Base-by-base conservation (phyloP, 768 basidiomycete species). In the Coprinellus micaceus region DNA sequence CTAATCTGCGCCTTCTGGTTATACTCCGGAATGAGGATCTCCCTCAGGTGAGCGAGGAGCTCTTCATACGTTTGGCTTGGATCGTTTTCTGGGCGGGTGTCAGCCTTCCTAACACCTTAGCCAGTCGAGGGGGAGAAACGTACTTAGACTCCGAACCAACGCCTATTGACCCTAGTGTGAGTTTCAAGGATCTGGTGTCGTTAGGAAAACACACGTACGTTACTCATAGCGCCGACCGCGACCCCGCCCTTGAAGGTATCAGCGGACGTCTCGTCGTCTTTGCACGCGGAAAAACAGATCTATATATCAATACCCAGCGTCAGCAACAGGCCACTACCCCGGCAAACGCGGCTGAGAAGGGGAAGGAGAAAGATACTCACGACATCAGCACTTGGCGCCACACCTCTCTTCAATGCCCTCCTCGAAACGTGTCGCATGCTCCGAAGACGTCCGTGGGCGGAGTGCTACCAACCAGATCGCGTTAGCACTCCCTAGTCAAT, bases 171-270 rank as follows among this genome's bases (percentile, higher is more conserved):
- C 4, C 24, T 13, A 2, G 46, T 54, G 36, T 39, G 22, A 48
- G 40, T n/a, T n/a, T n/a, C n/a, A n/a, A n/a, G n/a, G n/a, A n/a
- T n/a, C n/a, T n/a, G n/a, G n/a, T n/a, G n/a, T n/a, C n/a, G n/a
- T n/a, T n/a, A n/a, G n/a, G n/a, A n/a, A n/a, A n/a, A 25, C 30
- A 9, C 6, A 72, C 86, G 45, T 65, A 89, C 88, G 69, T 86
- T 77, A 67, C 87, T 89, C 85, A 91, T 91, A 2, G 89, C 89
- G 1, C 89, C 89, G 4, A 87, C 84, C 0, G 88, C 85, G 4
- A 81, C 73, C n/a, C 85, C 86, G 22, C 75, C 77, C 22, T 78
- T 72, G 46, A 81, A 80, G 1, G 87, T 87, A 64, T 90, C 89
- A 0, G 86, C 84, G 62, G 87, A 88, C 0, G 81, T 89, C 68